These are phyloP conservation scores for Camillea tinctor DNA, from an alignment of 2,329 filamentous ascomycete species.

Conservation along the genomic window DNA sequence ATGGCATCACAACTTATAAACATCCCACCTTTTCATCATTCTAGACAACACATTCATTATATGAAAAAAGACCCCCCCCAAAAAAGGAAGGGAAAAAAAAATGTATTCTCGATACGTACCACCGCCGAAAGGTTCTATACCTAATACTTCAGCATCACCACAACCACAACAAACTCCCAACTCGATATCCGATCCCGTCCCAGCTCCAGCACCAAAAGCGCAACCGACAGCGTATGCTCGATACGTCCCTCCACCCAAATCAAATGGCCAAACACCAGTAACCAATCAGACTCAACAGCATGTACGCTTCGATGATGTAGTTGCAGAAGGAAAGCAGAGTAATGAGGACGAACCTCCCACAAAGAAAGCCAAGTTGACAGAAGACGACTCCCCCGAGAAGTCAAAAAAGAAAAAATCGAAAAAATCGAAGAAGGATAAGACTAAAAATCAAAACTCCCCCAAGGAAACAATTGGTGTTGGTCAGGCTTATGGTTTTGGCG, in stretches of 20 bases:
- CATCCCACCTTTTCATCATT: too few relatives aligned
- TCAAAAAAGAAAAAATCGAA: slow-evolving; percentile 34
- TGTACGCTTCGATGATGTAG: slow-evolving; percentile 21
- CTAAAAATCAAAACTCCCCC: slow-evolving; percentile 31
- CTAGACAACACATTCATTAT: too few relatives aligned
- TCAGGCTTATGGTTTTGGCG: background rate
- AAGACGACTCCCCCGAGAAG: slow-evolving; percentile 32
- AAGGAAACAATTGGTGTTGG: background rate
- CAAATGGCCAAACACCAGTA: slow-evolving; percentile 10
- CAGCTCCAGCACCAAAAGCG: slow-evolving; percentile 6
- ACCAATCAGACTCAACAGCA: slow-evolving; percentile 13
- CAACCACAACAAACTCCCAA: slow-evolving; percentile 7
- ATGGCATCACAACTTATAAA: background rate
- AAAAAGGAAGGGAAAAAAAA: background rate
- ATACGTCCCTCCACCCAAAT: slow-evolving; percentile 37
- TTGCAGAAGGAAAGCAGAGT: slow-evolving; percentile 7
- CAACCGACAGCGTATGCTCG: slow-evolving; percentile 33
- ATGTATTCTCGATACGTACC: slow-evolving; percentile 46
- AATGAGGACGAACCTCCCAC: slow-evolving; percentile 26
- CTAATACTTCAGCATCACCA: slow-evolving; percentile 6
- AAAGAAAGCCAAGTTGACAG: slow-evolving; percentile 36
- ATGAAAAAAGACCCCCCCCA: too few relatives aligned
- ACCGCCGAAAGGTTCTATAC: slow-evolving; percentile 15
- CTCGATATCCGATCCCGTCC: slow-evolving; percentile 1
- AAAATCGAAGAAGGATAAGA: slow-evolving; percentile 35